phyloP scores from a whole-genome alignment of 345 rosid species.

The Orychophragmus violaceus region DNA sequence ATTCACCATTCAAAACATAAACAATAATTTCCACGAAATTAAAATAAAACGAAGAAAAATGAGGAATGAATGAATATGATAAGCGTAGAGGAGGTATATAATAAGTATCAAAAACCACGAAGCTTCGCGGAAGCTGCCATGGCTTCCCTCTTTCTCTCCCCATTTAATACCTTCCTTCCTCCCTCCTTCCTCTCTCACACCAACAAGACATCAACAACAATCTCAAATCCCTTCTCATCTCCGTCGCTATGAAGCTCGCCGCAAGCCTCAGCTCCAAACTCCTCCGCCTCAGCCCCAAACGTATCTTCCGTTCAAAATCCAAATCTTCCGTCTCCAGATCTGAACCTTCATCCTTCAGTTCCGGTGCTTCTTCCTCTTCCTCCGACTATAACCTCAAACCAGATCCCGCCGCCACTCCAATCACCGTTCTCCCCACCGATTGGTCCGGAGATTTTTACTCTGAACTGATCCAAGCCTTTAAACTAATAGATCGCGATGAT shows the following conservation, averaged over 20 bases:
- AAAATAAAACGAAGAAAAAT: background rate
- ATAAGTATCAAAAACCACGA: constrained; percentile 34
- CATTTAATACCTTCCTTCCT: constrained; percentile 49
- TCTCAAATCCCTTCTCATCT: background rate
- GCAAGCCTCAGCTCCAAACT: constrained; percentile 28
- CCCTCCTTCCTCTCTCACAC: constrained; percentile 24
- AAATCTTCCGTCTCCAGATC: constrained; percentile 42
- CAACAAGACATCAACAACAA: background rate
- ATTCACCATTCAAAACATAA: too few relatives aligned
- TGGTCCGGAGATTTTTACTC: constrained; percentile 22
- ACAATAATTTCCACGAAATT: too few relatives aligned
- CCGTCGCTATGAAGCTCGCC: constrained; percentile 45
- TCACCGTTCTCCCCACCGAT: constrained; percentile 51
- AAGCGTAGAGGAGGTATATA: background rate
- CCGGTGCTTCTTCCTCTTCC: constrained; percentile 43
- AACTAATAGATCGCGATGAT: constrained; percentile 48
- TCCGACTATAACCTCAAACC: constrained; percentile 25
- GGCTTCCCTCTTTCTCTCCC: constrained; percentile 29
- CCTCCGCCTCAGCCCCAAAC: constrained; percentile 52
- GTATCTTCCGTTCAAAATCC: constrained; percentile 47
- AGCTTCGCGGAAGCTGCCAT: constrained; percentile 85
- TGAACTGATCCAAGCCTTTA: constrained; percentile 48
- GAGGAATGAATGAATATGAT: background rate
- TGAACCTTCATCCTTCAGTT: constrained; percentile 55
- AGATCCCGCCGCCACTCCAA: constrained; percentile 41